Percentiles rank a stretch among this genome's conserved stretches.
These are phyloP conservation scores for Aspergillus conjunctus DNA, from an alignment of 495 filamentous ascomycete species.

Conservation along the genomic window DNA sequence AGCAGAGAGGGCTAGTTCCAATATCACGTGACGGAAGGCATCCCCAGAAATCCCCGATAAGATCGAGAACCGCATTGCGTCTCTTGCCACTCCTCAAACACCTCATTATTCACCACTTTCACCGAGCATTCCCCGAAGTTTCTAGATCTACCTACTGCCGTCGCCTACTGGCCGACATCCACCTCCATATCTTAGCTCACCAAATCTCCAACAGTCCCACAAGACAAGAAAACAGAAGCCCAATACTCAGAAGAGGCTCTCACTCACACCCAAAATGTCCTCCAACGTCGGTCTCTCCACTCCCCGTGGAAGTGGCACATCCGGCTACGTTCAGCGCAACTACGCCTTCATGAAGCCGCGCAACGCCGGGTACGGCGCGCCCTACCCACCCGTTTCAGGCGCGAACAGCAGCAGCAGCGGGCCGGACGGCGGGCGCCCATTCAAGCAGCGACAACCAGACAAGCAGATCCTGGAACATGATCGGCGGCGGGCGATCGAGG, in stretches of 20 bases:
- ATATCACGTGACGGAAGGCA: too few relatives aligned
- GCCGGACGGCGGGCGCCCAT: slow-evolving; percentile 46
- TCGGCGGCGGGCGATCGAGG: slow-evolving; percentile 81
- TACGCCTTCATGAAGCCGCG: slow-evolving; percentile 82
- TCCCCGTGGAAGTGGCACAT: slow-evolving; percentile 91
- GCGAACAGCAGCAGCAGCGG: background rate
- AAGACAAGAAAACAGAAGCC: background rate
- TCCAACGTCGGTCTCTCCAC: slow-evolving; percentile 97
- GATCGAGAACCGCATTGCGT: too few relatives aligned
- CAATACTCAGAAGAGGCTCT: too few relatives aligned
- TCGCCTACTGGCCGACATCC: too few relatives aligned
- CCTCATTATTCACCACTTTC: too few relatives aligned
- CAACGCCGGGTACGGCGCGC: slow-evolving; percentile 51
- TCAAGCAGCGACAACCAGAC: slow-evolving; percentile 87
- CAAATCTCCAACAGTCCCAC: too few relatives aligned
- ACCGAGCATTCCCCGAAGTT: too few relatives aligned
- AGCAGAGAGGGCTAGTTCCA: too few relatives aligned
- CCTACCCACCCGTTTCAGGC: slow-evolving; percentile 51
- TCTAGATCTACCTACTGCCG: too few relatives aligned
- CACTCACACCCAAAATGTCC: slow-evolving; percentile 68
- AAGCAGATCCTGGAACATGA: slow-evolving; percentile 93
- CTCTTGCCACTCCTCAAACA: too few relatives aligned
- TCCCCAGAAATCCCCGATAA: too few relatives aligned
- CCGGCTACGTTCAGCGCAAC: slow-evolving; percentile 96
- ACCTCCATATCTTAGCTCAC: too few relatives aligned